phyloP scores from a whole-genome alignment of 768 basidiomycete species.

The Serpula lacrymans region DNA sequence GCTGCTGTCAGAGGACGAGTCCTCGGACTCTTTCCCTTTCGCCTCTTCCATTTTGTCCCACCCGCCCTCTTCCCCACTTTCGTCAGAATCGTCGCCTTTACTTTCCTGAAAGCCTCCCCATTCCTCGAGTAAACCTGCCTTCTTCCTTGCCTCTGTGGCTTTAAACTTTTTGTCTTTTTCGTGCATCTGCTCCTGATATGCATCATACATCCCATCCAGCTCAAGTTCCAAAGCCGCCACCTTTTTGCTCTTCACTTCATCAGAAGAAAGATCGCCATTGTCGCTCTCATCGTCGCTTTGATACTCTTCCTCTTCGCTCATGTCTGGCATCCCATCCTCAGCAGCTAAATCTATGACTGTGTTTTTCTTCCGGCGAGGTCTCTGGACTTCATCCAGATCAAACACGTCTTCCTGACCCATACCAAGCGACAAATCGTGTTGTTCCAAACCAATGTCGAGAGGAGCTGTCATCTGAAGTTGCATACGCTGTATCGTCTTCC shows the following conservation, averaged over 20 bases:
- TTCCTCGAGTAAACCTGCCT: slow-evolving; percentile 70
- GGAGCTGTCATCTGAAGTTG: slow-evolving; percentile 98
- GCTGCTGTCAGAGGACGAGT: slow-evolving; percentile 52
- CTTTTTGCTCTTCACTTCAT: slow-evolving; percentile 68
- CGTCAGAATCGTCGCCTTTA: slow-evolving; percentile 35
- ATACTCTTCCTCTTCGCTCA: slow-evolving; percentile 40
- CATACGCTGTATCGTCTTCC: slow-evolving; percentile 87
- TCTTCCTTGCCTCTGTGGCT: slow-evolving; percentile 72
- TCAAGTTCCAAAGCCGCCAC: slow-evolving; percentile 72
- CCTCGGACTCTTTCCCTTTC: slow-evolving; percentile 45
- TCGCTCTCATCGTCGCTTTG: slow-evolving; percentile 21
- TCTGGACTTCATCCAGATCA: slow-evolving; percentile 68
- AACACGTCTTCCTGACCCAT: slow-evolving; percentile 85
- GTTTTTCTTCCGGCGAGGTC: slow-evolving; percentile 37
- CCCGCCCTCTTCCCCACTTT: slow-evolving; percentile 49
- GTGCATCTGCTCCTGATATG: slow-evolving; percentile 74
- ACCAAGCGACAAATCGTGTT: slow-evolving; percentile 68
- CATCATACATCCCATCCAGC: slow-evolving; percentile 84
- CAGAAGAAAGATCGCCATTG: slow-evolving; percentile 49
- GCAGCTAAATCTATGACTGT: slow-evolving; percentile 35
- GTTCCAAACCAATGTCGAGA: slow-evolving; percentile 91
- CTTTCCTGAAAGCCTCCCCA: slow-evolving; percentile 73
- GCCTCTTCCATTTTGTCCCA: slow-evolving; percentile 64
- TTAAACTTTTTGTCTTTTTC: slow-evolving; percentile 88
- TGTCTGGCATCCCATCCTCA: slow-evolving; percentile 40